Evolutionary conservation across 495 filamentous ascomycete species (phyloP).

Genomic region (Clavariopsis aquatica): DNA sequence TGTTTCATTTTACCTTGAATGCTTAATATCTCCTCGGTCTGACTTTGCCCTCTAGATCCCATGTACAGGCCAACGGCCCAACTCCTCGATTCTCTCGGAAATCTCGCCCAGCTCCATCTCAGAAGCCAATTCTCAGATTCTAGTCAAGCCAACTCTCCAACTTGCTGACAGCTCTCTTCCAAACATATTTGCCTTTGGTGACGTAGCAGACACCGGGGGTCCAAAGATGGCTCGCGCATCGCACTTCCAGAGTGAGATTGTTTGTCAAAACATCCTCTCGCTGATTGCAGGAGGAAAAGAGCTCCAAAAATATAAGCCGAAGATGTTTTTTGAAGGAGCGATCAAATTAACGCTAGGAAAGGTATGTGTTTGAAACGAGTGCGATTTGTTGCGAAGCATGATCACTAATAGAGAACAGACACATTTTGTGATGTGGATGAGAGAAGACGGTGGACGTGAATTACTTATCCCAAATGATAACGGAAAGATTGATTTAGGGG

Average conservation of each 20-base stretch:
- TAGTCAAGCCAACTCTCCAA: constrained; percentile 59
- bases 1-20: no score
- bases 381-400: no score
- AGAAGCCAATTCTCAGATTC: constrained; percentile 53
- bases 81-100: constrained; percentile 52
- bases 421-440: constrained; percentile 2
- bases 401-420: constrained; percentile 1
- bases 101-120: constrained; percentile 52
- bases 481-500: constrained; percentile 13
- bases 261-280: constrained; percentile 55
- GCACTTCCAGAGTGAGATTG: constrained; percentile 54
- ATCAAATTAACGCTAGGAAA: constrained; percentile 37
- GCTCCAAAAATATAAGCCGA: constrained; percentile 40
- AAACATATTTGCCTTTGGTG: constrained; percentile 60
- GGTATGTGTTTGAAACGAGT: constrained; percentile 5
- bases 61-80: constrained; percentile 60
- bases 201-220: constrained; percentile 61
- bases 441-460: constrained; percentile 10
- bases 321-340: constrained; percentile 18
- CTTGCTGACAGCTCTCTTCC: constrained; percentile 51
- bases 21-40: not conserved
- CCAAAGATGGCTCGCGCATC: constrained; percentile 59
- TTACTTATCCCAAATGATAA: constrained; percentile 4
- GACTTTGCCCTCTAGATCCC: constrained; percentile 44
- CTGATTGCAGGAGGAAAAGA: constrained; percentile 45